Conservation (phyloP, 768 basidiomycete genomes). For the Butyriboletus loyo region DNA sequence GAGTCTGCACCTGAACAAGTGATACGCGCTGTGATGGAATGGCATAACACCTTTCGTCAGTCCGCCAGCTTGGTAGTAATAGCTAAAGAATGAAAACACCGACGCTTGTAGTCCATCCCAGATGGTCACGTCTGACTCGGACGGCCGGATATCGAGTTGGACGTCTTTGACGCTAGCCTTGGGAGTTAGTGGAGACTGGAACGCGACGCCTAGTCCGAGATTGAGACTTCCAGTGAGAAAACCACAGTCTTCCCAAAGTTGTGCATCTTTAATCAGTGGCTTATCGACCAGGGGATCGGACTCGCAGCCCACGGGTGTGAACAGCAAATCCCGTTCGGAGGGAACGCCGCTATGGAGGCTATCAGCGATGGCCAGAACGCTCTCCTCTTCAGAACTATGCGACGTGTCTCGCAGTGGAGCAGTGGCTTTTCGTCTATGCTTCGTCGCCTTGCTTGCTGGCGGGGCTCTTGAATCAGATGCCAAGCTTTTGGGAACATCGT, state of each 20-base stretch:
- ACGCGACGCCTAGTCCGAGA: background rate
- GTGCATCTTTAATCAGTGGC: background rate
- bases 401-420: background rate
- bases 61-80: background rate
- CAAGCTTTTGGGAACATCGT: background rate
- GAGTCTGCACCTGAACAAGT: conserved; percentile 25
- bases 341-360: conserved; percentile 4
- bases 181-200: background rate
- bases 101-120: conserved; percentile 22
- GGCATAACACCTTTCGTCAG: background rate
- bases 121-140: conserved; percentile 20
- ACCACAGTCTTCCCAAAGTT: background rate
- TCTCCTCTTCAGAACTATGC: background rate
- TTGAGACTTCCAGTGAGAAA: background rate
- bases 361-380: background rate
- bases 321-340: background rate
- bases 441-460: background rate
- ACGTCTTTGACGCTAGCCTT: conserved; percentile 8
- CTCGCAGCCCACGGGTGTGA: background rate
- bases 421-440: background rate
- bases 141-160: conserved; percentile 8
- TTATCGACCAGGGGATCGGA: background rate
- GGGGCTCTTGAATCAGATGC: background rate
- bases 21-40: conserved; percentile 10
- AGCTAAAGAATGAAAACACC: conserved; percentile 12